Conservation (phyloP, 768 basidiomycete species). For the Psilocybe cyanescens region DNA sequence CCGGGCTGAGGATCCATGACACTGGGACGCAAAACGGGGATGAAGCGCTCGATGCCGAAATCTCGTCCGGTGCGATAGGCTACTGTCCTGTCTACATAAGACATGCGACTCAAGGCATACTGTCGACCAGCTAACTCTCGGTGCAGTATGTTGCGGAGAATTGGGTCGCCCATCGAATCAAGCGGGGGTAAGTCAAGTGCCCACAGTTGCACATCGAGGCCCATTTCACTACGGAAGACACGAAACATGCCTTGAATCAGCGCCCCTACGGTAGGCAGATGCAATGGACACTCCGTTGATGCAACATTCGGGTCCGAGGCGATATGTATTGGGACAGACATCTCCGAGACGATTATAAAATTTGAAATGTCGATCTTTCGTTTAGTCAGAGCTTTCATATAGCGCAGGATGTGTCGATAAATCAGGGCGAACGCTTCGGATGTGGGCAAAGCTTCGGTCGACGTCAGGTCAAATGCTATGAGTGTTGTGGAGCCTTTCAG, state of each 20-base stretch:
- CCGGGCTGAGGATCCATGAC: not conserved
- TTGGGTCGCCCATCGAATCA: constrained; percentile 5
- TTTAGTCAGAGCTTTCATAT: constrained; percentile 14
- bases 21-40: constrained; percentile 19
- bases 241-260: constrained; percentile 32
- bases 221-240: constrained; percentile 30
- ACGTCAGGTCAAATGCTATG: constrained; percentile 19
- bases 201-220: constrained; percentile 23
- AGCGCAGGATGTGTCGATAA: constrained; percentile 9
- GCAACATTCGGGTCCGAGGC: not conserved
- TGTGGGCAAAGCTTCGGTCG: constrained; percentile 7
- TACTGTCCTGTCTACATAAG: constrained; percentile 11
- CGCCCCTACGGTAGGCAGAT: constrained; percentile 16
- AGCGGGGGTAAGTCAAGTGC: constrained; percentile 24
- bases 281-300: too few species aligned
- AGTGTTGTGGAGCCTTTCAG: not conserved
- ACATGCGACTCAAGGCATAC: not conserved
- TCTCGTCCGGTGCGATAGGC: constrained; percentile 14
- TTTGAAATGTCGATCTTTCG: constrained; percentile 10
- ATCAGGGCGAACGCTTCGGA: constrained; percentile 1
- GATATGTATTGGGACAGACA: constrained; percentile 3
- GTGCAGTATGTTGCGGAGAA: constrained; percentile 1
- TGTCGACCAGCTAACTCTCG: constrained; percentile 10
- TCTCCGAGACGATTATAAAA: constrained; percentile 14
- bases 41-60: constrained; percentile 15